Evolutionary conservation across 768 basidiomycete genomes (phyloP).

Genomic region (Gloeopeniophorella convolvens): DNA sequence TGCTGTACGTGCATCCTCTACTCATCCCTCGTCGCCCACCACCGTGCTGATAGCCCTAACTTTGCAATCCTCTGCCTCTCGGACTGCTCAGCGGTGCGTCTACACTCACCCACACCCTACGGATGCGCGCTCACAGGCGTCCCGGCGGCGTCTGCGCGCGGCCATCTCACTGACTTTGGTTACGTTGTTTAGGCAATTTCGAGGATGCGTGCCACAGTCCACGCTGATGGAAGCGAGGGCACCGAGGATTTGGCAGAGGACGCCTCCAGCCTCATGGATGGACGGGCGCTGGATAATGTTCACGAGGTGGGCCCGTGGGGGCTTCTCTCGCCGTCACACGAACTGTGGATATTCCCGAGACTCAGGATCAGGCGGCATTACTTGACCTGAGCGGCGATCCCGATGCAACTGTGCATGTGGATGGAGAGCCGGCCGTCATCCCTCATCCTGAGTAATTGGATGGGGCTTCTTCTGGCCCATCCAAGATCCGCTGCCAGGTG

Average conservation of each 20-base stretch:
- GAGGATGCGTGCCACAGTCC: slow-evolving; percentile 30
- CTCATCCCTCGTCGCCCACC: no score
- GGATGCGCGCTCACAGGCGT: no score
- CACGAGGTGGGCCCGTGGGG: slow-evolving; percentile 15
- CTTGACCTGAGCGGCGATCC: slow-evolving; percentile 9
- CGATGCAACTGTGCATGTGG: slow-evolving; percentile 2
- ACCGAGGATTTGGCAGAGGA: slow-evolving; percentile 18
- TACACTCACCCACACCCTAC: no score
- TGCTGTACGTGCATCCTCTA: no score
- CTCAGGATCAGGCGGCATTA: slow-evolving; percentile 4
- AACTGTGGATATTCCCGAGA: slow-evolving; percentile 12
- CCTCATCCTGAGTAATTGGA: slow-evolving; percentile 17
- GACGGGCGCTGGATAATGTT: slow-evolving; percentile 19
- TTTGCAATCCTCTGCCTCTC: no score
- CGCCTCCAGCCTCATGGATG: slow-evolving; percentile 16
- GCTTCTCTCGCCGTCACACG: slow-evolving; percentile 12
- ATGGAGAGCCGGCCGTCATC: neutral
- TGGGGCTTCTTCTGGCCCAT: slow-evolving; percentile 7
- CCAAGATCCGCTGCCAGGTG: slow-evolving; percentile 3
- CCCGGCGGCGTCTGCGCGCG: slow-evolving; percentile 24
- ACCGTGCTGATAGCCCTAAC: no score
- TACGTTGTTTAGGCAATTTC: slow-evolving; percentile 44
- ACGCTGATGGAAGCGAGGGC: slow-evolving; percentile 21
- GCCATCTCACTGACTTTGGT: slow-evolving; percentile 59
- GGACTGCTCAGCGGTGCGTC: no score